Evolutionary conservation across 2,329 filamentous ascomycete genomes (phyloP), one percentile per base, ranked within the genome.

Genomic region (Xylariaceae sp.): DNA sequence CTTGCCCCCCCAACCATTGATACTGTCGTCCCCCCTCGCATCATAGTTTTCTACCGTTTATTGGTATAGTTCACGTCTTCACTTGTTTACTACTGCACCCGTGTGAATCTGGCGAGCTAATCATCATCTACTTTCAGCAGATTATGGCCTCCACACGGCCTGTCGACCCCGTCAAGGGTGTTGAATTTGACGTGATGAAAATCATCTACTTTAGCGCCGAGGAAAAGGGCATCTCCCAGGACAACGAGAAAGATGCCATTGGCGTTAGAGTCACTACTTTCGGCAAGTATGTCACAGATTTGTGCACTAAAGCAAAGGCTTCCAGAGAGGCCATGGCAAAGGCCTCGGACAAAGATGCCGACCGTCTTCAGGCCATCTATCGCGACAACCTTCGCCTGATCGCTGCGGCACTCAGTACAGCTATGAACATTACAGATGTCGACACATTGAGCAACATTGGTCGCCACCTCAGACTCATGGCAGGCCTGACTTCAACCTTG

Each of bases 391-490:
- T 80, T 59, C 76, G 81, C 45, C 74, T 78, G 3, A 73, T 86
- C 4, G 78, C 76, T 62, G 72, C 76, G 55, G 79, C 81, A 1
- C 73, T 85, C 51, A 78, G 85, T 62, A 77, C 80, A 9, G 82
- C 81, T 1, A 76, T 82, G 55, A 75, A 78, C 23, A 78, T 79
- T 71, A 83, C 82, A 10, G 81, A 85, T 67, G 76, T 78, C 50
- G 76, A 78, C 18, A 80, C 85, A 11, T 71, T 86, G 45, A 80
- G 82, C 65, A 84, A 85, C 57, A 73, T 86, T 41, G 82, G 83
- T 7, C 78, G 78, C 11, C 81, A 86, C 66, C 77, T 80, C 53
- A 85, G 83, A 65, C 73, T 86, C 56, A 77, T 85, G 41, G 76
- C 79, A 51, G 80, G 78, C 51, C 73, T 87, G 52, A 78, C 81